These are phyloP conservation scores for Saccharomycopsis synnaedendra DNA, from an alignment of 805 yeast genomes.

Conservation along the genomic window DNA sequence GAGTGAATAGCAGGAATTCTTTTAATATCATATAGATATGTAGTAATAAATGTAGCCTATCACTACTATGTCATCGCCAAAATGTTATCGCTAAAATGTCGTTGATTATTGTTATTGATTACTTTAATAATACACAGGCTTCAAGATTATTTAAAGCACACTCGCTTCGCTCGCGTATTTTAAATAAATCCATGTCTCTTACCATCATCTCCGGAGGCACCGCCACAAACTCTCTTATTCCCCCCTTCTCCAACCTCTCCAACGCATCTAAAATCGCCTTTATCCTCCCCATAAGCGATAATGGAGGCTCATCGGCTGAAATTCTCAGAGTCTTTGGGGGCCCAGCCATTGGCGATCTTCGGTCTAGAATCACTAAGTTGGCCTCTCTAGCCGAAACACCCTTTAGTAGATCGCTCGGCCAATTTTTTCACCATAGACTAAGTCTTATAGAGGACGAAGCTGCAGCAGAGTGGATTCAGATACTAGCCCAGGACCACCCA, in stretches of 20 bases:
- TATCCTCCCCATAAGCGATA: constrained; percentile 77
- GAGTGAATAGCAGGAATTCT: too few relatives aligned
- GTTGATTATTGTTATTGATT: too few relatives aligned
- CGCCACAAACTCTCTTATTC: constrained; percentile 72
- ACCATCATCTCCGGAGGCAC: constrained; percentile 61
- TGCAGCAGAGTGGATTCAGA: constrained; percentile 57
- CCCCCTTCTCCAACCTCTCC: constrained; percentile 37
- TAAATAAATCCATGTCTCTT: not conserved
- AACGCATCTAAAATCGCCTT: constrained; percentile 37
- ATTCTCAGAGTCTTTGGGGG: constrained; percentile 81
- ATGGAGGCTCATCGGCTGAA: constrained; percentile 93
- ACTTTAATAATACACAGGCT: too few relatives aligned
- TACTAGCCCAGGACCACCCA: constrained; percentile 69
- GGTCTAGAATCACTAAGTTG: constrained; percentile 69
- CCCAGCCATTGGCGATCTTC: constrained; percentile 87
- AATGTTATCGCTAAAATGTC: too few relatives aligned
- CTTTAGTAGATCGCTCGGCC: not conserved
- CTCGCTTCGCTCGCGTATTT: too few relatives aligned
- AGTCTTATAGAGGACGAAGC: constrained; percentile 35
- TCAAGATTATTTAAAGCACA: too few relatives aligned
- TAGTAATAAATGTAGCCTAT: too few relatives aligned
- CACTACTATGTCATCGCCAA: too few relatives aligned
- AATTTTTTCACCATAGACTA: constrained; percentile 22
- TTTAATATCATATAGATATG: too few relatives aligned
- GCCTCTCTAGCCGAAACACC: constrained; percentile 31